Conservation (phyloP, 164 flowering plant species). For the Nelumbo lutea region DNA sequence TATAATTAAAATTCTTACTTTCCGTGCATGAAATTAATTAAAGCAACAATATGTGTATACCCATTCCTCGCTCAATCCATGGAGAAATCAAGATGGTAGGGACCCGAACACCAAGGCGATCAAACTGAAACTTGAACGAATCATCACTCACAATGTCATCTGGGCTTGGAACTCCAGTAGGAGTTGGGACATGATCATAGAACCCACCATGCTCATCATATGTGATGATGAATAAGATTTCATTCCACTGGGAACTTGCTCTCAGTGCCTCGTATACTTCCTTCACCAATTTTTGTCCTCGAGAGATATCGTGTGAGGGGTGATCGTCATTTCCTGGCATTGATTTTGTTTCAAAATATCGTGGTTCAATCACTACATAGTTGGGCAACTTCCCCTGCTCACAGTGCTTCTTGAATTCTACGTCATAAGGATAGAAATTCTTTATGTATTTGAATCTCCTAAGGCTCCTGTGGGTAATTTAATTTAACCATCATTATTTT, state of each 20-base stretch:
- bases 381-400: conserved; percentile 30
- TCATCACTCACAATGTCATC: conserved; percentile 58
- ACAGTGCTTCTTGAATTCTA: conserved; percentile 30
- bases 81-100: conserved; percentile 70
- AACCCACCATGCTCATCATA: conserved; percentile 37
- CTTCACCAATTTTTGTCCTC: conserved; percentile 33
- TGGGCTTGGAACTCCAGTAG: conserved; percentile 65
- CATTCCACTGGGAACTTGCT: conserved; percentile 36
- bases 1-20: too few species aligned
- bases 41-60: conserved; percentile 17
- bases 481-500: background rate
- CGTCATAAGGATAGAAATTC: conserved; percentile 26
- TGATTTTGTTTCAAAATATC: conserved; percentile 24
- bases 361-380: conserved; percentile 32
- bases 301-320: conserved; percentile 30
- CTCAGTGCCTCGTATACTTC: conserved; percentile 32
- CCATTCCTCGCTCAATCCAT: conserved; percentile 79
- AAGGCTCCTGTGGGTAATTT: conserved; percentile 18
- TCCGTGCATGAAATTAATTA: too few species aligned
- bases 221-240: conserved; percentile 29
- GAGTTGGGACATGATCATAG: conserved; percentile 75
- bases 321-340: conserved; percentile 33
- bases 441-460: conserved; percentile 27
- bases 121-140: conserved; percentile 56
- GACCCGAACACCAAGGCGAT: conserved; percentile 74